Percentiles rank a stretch among this genome's conserved stretches.
Conservation (phyloP, 768 basidiomycete species). For the Filobasidium wieringae region DNA sequence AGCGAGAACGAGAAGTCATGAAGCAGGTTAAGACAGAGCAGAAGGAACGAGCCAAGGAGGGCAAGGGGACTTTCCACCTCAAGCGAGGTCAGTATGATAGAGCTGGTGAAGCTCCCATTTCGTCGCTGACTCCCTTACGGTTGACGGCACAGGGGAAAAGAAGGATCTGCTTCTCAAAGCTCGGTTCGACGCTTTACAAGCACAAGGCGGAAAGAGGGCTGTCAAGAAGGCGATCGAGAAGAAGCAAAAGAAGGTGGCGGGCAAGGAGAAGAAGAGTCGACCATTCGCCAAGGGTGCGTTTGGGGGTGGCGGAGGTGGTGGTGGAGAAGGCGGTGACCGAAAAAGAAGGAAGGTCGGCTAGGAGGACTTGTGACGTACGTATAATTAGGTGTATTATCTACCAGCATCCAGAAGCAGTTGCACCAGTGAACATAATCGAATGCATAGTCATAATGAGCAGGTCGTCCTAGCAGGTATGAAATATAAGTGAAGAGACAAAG, state of each 20-base stretch:
- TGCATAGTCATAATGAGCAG: too few relatives aligned
- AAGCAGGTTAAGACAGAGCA: conserved; percentile 49
- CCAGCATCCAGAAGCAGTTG: too few relatives aligned
- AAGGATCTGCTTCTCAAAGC: conserved; percentile 61
- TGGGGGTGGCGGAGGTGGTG: conserved; percentile 8
- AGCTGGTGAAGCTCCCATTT: background rate
- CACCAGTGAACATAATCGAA: too few relatives aligned
- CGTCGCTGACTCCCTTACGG: background rate
- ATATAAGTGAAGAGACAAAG: too few relatives aligned
- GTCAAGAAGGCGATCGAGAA: conserved; percentile 81
- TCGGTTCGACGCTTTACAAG: conserved; percentile 64
- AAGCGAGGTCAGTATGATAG: conserved; percentile 53
- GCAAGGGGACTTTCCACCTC: conserved; percentile 76
- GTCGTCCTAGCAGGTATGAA: too few relatives aligned
- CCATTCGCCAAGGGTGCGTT: conserved; percentile 46
- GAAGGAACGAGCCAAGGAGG: conserved; percentile 54
- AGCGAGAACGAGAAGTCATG: conserved; percentile 60
- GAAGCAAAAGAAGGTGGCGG: conserved; percentile 71
- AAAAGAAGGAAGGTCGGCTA: conserved; percentile 10
- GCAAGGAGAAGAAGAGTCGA: conserved; percentile 77
- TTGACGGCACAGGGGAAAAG: conserved; percentile 53
- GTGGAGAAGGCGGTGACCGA: conserved; percentile 16
- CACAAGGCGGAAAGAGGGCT: conserved; percentile 62
- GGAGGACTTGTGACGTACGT: background rate
- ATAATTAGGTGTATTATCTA: background rate